Evolutionary conservation across 164 flowering plant genomes (phyloP), one percentile per base, ranked within the genome.

Genomic region (Vitis amurensis): DNA sequence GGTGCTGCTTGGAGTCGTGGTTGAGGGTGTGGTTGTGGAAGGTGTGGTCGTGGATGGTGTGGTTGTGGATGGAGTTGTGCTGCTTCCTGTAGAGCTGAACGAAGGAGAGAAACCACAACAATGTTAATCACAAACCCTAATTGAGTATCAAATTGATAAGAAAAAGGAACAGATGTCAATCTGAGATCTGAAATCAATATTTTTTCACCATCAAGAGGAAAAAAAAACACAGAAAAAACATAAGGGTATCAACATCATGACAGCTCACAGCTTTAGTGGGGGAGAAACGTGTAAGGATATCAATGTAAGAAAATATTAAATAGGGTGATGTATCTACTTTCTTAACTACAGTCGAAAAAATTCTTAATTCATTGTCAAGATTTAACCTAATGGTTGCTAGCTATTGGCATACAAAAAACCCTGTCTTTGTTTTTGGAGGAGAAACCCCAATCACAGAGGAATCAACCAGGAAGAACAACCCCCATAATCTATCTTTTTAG

Each of bases 251-350:
- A 65, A 65, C 73, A 68, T 78, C 72, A 64, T 50, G 48, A 73
- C 78, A 75, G 70, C 76, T 74, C 73, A 68, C 48, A 52, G 70
- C 15, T 11, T 19, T 56, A 16, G n/a, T n/a, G 68, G 27, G 61
- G 29, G 17, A 11, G 29, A 15, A 61, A 13, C n/a, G 55, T 11
- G 10, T 12, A 59, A 9, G 31, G 23, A 47, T 15, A 23, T 3
- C 50, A 27, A 13, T 10, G 10, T 16, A 31, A 53, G 27, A 5
- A 23, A 15, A 10, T 63, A 44, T 3, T 55, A 23, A 59, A 10
- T 17, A 59, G 31, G 5, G 14, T 6, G 19, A 23, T 55, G 19
- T 29, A 58, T 58, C 30, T 58, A 17, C 10, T 16, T 12, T 53
- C n/a, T 12, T 2, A 5, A 53, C n/a, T 53, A 53, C 16, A 13